Evolutionary conservation across 1,284 basidiomycete species (phyloP), one percentile per base, ranked within the genome.

Genomic region (Heterobasidion parviporum): DNA sequence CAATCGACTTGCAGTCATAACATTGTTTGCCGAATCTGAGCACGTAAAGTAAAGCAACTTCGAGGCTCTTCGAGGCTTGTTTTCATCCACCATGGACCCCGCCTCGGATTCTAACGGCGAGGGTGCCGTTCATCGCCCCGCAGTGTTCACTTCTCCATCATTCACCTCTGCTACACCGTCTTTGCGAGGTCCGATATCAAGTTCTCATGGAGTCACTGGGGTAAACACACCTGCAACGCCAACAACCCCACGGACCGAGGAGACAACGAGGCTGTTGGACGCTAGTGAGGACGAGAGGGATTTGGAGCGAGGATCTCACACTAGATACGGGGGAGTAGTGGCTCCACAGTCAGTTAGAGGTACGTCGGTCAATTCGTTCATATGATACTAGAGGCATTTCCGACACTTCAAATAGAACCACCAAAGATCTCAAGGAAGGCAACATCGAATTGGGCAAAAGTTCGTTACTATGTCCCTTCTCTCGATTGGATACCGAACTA

Each of bases 401-500:
- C 26, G 26, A 41, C n/a, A 10, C n/a, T 41, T 41, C 38, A 6
- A 32, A 20, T 16, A 48, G 46, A 48, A 20, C 26, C 46, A 16
- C 16, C 46, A 48, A 48, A 48, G 26, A 16, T 4, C 26, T 16
- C 46, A 5, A 20, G 46, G 12, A 48, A 48, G 26, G 26, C 16
- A 48, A 18, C 46, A 16, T 48, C 46, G 4, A 48, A 43, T 7
- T 63, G 61, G 65, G 63, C 65, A 41, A 72, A 65, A 61, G 61
- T 76, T 36, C 77, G 75, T 61, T 89, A 89, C 64, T 89, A 89
- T 60, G 74, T 89, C 51, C 87, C 87, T 2, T 84, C 83, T 0
- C 79, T 77, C 9, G 73, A 76, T 38, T 97, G 94, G 94, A 83
- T 96, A 57, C 93, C 93, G 1, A 78, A 83, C 52, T 97, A 97